Conservation (phyloP, 371 early-diverging fungal genomes). For the Actinomortierella wolfii region DNA sequence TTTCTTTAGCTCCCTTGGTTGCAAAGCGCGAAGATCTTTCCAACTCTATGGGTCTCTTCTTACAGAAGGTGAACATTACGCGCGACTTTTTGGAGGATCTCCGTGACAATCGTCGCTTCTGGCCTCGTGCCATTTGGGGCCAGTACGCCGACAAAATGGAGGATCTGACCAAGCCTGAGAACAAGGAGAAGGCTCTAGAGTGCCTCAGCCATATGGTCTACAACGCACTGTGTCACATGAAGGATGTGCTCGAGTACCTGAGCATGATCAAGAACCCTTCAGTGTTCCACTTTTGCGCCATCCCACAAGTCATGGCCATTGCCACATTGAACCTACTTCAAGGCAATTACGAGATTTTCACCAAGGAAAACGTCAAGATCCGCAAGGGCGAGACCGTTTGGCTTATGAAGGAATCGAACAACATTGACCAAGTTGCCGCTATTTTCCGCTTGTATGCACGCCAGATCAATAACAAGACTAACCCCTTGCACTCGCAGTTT, state of each 20-base stretch:
- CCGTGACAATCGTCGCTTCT: constrained; percentile 88
- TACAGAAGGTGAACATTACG: constrained; percentile 96
- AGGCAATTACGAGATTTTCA: constrained; percentile 82
- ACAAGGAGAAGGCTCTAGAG: constrained; percentile 63
- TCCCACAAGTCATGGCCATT: constrained; percentile 98
- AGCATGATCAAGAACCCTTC: constrained; percentile 73
- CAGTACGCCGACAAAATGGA: constrained; percentile 63
- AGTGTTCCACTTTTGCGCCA: constrained; percentile 94
- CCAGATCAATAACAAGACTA: constrained; percentile 68
- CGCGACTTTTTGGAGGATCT: constrained; percentile 93
- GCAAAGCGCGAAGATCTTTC: constrained; percentile 53
- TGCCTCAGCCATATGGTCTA: constrained; percentile 88
- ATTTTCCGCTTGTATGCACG: constrained; percentile 72
- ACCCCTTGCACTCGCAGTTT: constrained; percentile 72
- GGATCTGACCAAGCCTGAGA: constrained; percentile 67
- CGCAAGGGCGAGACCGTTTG: constrained; percentile 90
- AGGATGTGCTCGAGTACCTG: constrained; percentile 88
- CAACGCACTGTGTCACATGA: constrained; percentile 85
- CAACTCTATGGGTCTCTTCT: constrained; percentile 93
- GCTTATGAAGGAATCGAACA: constrained; percentile 52
- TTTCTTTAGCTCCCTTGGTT: constrained; percentile 25
- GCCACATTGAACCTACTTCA: constrained; percentile 88
- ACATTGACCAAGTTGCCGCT: constrained; percentile 63
- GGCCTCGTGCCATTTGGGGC: constrained; percentile 94
- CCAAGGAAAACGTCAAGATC: constrained; percentile 83